Evolutionary conservation across 2,329 filamentous ascomycete species (phyloP), one percentile per base, ranked within the genome.

Genomic region (Periglandula ipomoeae): DNA sequence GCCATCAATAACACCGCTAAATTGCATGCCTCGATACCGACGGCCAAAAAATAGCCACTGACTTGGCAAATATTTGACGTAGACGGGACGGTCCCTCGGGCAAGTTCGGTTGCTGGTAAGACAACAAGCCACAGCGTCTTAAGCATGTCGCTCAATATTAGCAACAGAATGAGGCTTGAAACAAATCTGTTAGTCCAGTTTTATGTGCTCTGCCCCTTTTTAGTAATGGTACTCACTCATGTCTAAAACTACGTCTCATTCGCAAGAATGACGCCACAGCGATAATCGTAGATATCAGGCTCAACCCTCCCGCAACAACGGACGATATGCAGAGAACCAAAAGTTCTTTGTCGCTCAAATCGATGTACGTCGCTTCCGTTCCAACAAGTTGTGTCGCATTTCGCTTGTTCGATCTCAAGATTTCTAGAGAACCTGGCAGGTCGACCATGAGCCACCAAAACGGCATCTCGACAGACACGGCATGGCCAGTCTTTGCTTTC

Each of bases 211-310:
- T 22, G 24, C 37, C n/a, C 44, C 19, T 38, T 19, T 30, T 15
- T 4, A 20, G 9, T 17, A 3, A 10, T 40, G 37, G 8, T 15
- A 67, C 78, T 67, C 47, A 58, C 61, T 61, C 57, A 51, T 89
- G 84, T 41, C 86, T 78, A 62, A 89, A 90, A 53, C 76, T 81
- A 58, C 84, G 76, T 55, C 79, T 75, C 83, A 89, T 89, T 53
- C 79, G 75, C 50, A 79, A 69, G 59, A 90, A 89, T 81, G 83
- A 89, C 65, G 84, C 85, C 37, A 84, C 74, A 2, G 81, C 74
- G 26, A 78, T 59, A 6, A 80, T 56, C 0, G 75, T 76, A 10
- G 78, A 71, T 3, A 74, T 47, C 27, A 87, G 67, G 56, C 83
- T 87, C 54, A 81, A 51, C 1, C 69, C 65, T 4, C 72, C 67